These are phyloP conservation scores for Tolypocladium nubicola DNA, from an alignment of 2,329 filamentous ascomycete species.

Conservation along the genomic window DNA sequence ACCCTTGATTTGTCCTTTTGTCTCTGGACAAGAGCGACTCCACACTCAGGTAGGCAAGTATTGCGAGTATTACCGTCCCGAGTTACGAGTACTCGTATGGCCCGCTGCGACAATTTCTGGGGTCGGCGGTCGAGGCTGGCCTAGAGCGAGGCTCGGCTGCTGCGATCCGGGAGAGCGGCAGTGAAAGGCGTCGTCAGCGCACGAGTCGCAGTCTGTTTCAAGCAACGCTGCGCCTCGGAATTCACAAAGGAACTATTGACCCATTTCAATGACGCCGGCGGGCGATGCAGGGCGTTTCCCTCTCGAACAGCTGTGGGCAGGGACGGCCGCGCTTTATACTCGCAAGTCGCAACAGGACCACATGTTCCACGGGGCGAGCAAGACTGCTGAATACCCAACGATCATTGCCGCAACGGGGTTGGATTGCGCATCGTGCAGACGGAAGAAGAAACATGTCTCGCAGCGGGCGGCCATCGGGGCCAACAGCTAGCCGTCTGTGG, in stretches of 20 bases:
- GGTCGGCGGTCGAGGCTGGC: background rate
- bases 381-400: background rate
- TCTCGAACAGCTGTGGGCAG: background rate
- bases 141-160: background rate
- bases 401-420: background rate
- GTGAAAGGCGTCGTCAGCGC: background rate
- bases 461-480: background rate
- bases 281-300: background rate
- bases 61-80: background rate
- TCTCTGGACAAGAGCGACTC: background rate
- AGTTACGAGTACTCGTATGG: background rate
- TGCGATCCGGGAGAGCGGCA: background rate
- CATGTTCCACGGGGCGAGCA: background rate
- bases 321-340: background rate
- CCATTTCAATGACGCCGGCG: background rate
- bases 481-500: background rate
- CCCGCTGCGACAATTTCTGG: background rate
- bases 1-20: too few relatives aligned
- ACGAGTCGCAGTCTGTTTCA: background rate
- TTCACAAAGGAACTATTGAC: background rate
- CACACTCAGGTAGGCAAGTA: background rate
- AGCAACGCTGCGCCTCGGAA: background rate
- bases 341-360: background rate
- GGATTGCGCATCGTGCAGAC: background rate
- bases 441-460: background rate